These are phyloP conservation scores for Corinectria fuckeliana DNA, from an alignment of 2,329 filamentous ascomycete species.

Conservation along the genomic window DNA sequence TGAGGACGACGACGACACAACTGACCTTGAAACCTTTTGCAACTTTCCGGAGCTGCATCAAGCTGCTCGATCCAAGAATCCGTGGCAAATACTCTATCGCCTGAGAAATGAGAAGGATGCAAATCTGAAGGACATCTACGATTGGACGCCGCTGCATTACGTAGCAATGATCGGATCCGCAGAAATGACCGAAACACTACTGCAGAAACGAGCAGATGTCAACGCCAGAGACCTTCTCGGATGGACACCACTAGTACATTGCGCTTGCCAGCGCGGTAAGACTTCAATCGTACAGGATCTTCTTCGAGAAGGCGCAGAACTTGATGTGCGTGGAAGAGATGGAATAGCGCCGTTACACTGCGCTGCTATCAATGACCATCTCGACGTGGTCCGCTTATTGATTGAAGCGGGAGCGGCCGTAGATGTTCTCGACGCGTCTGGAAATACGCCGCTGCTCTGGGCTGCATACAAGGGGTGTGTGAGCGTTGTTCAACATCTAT, in stretches of 20 bases:
- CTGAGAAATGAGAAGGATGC: background rate
- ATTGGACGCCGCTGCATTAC: constrained; percentile 35
- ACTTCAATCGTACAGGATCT: background rate
- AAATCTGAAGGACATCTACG: constrained; percentile 23
- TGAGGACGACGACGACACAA: background rate
- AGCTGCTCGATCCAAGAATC: background rate
- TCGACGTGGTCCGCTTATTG: background rate
- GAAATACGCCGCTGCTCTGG: constrained; percentile 16
- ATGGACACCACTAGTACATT: constrained; percentile 37
- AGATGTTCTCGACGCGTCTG: background rate
- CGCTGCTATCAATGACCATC: background rate
- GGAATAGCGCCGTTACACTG: constrained; percentile 10
- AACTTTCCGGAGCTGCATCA: background rate
- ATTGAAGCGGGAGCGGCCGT: background rate
- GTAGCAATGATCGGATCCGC: background rate
- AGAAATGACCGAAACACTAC: background rate
- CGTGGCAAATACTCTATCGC: background rate
- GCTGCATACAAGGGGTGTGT: constrained; percentile 11
- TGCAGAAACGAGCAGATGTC: constrained; percentile 11
- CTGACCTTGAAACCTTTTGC: background rate
- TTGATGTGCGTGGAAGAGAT: background rate
- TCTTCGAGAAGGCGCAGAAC: background rate
- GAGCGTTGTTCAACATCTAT: background rate
- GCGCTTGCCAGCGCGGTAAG: constrained; percentile 13
- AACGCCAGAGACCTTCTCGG: constrained; percentile 21